Base-by-base conservation (phyloP, 2,329 filamentous ascomycete species). In the Hypoxylon sp. region DNA sequence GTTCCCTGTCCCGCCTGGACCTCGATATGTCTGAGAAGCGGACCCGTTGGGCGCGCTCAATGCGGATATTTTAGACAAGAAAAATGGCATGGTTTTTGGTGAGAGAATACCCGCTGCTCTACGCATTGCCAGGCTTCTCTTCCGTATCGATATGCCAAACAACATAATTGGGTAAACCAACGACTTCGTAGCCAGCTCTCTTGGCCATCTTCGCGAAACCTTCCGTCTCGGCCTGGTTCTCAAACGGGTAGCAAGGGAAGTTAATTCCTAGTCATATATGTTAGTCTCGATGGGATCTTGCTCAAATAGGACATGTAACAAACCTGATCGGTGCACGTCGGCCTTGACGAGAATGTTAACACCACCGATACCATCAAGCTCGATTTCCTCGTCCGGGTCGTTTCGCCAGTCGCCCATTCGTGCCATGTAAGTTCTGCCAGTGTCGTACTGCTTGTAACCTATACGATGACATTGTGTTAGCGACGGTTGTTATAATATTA, bases 201-300 rank as follows among this genome's bases (percentile, higher is more conserved):
- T 95, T 97, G 52, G 94, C 94, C 94, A 99, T 99, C 72, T 95
- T 96, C 26, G 94, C 94, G 68, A 99, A 99, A 5, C 94, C 94
- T 75, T 99, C 94, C 3, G 94, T 99, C 74, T 99, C 94, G 59
- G 94, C 94, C 76, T 99, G 94, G 73, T 99, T 97, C 71, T 99
- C 94, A 70, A 99, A 99, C 2, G 94, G 83, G 67, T 99, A 99
- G 69, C 86, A 87, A 6, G 94, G 94, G 73, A 99, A 99, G 73
- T 99, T 99, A 77, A 99, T 94, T 57, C 93, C 92, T 93, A 60
- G 21, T 2, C 25, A 36, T 6, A 19, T 31, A 13, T 13, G 26
- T 59, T 54, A 59, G 56, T 37, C 16, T 37, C 19, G 25, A 26
- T n/a, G 11, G n/a, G 12, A 3, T 16, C 15, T n/a, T 23, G 29